A percentile compares a stretch with the other conserved stretches of the same genome.
Evolutionary conservation across 257 asterid genomes (phyloP).

Genomic region (Apocynum venetum): DNA sequence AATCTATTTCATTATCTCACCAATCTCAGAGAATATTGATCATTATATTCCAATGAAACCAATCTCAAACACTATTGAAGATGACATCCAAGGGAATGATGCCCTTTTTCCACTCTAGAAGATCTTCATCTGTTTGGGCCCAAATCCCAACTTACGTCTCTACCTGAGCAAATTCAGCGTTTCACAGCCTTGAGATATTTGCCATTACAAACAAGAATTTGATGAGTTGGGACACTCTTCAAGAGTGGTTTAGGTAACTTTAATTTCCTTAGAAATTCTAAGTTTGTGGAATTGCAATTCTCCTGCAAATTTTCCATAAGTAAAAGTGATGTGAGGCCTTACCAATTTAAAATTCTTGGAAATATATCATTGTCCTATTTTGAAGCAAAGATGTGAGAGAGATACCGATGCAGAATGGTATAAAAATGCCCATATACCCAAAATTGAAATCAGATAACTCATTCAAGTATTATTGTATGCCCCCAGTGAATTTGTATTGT

Average conservation of each 20-base stretch:
- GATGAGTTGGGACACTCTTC: constrained; percentile 16
- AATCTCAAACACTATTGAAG: no score
- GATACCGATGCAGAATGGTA: constrained; percentile 16
- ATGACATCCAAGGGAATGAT: no score
- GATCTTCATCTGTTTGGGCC: no score
- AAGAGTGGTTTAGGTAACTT: constrained; percentile 24
- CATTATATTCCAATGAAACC: no score
- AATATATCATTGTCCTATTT: constrained; percentile 4
- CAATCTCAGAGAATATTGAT: no score
- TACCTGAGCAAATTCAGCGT: constrained; percentile 6
- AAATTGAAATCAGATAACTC: no score
- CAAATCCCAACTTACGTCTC: background rate
- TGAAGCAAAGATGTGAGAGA: constrained; percentile 7
- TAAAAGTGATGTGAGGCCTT: constrained; percentile 8
- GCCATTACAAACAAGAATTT: background rate
- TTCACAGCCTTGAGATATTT: constrained; percentile 9
- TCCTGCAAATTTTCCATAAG: constrained; percentile 9
- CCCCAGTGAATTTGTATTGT: no score
- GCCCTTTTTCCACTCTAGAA: no score
- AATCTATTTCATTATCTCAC: no score
- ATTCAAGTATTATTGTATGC: no score
- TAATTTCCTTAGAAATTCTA: background rate
- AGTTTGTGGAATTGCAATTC: background rate
- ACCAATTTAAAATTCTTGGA: constrained; percentile 1
- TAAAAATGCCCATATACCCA: constrained; percentile 9